Conservation (phyloP, 176 grass and related monocot species). For the Puya raimondii region DNA sequence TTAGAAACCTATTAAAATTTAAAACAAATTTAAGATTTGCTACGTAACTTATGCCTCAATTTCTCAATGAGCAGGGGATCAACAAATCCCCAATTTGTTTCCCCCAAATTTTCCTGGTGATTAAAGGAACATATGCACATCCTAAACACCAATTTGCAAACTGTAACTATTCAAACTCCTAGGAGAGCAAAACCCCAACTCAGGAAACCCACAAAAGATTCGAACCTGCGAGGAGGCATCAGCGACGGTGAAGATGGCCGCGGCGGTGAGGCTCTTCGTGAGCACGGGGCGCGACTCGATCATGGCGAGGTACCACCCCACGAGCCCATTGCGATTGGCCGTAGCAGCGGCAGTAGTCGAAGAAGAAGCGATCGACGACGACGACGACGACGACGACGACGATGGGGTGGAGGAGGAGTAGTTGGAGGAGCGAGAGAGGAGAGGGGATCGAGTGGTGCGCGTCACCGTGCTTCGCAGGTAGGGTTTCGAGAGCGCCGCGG, state of each 20-base stretch:
- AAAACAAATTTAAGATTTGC: not conserved
- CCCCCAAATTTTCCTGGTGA: too few relatives aligned
- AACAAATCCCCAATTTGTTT: too few relatives aligned
- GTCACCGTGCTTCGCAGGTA: not conserved
- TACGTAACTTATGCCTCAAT: too few relatives aligned
- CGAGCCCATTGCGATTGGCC: constrained; percentile 15
- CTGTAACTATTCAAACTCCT: too few relatives aligned
- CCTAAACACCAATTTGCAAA: too few relatives aligned
- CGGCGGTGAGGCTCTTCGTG: constrained; percentile 89
- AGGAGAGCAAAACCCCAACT: not conserved
- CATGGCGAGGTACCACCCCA: constrained; percentile 64
- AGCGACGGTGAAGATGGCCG: constrained; percentile 64
- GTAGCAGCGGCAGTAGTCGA: not conserved
- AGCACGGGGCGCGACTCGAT: constrained; percentile 61
- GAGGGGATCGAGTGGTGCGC: constrained; percentile 33
- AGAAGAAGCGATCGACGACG: not conserved
- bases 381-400: constrained; percentile 11
- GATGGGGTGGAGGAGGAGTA: constrained; percentile 10
- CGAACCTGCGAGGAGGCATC: constrained; percentile 79
- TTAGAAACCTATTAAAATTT: not conserved
- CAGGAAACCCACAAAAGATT: not conserved
- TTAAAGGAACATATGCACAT: too few relatives aligned
- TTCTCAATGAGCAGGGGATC: too few relatives aligned
- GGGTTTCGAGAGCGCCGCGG: not conserved
- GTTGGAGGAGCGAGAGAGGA: constrained; percentile 32